These are phyloP conservation scores for Venturia nashicola DNA, from an alignment of 2,329 filamentous ascomycete species.

Conservation along the genomic window DNA sequence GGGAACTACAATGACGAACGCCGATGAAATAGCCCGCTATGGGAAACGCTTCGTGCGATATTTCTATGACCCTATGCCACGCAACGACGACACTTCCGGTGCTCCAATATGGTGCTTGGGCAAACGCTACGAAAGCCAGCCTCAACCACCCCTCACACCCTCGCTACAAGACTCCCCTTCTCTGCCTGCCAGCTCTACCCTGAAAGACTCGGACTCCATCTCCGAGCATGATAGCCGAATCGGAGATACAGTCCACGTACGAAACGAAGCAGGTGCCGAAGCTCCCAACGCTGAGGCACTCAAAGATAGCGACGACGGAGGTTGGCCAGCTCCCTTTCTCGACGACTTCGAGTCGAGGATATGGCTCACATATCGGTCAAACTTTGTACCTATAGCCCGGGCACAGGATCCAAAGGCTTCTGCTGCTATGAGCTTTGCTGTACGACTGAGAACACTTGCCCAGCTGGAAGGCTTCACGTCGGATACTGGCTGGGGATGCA, in stretches of 20 bases:
- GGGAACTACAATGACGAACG: slow-evolving; percentile 16
- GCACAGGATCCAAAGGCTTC: slow-evolving; percentile 61
- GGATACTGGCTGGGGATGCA: slow-evolving; percentile 95
- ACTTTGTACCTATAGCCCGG: slow-evolving; percentile 71
- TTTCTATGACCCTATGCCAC: slow-evolving; percentile 83
- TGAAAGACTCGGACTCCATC: background rate
- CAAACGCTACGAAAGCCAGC: slow-evolving; percentile 37
- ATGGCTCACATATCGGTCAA: slow-evolving; percentile 93
- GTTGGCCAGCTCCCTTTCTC: slow-evolving; percentile 77
- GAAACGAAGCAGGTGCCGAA: slow-evolving; percentile 6
- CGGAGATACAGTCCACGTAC: slow-evolving; percentile 1
- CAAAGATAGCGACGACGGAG: slow-evolving; percentile 26
- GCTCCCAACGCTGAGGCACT: background rate
- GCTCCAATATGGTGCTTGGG: slow-evolving; percentile 78
- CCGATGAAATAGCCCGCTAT: slow-evolving; percentile 61
- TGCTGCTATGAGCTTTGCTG: slow-evolving; percentile 65
- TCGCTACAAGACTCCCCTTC: slow-evolving; percentile 2
- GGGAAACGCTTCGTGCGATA: slow-evolving; percentile 72
- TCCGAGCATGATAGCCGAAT: slow-evolving; percentile 5
- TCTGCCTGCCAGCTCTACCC: background rate
- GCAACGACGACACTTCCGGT: slow-evolving; percentile 57
- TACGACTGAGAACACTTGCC: slow-evolving; percentile 67
- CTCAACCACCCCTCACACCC: slow-evolving; percentile 1
- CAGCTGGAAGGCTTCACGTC: slow-evolving; percentile 78
- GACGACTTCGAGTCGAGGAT: slow-evolving; percentile 86